These are phyloP conservation scores for Phytomonas sp. DNA, from an alignment of 208 protist genomes.

Conservation along the genomic window DNA sequence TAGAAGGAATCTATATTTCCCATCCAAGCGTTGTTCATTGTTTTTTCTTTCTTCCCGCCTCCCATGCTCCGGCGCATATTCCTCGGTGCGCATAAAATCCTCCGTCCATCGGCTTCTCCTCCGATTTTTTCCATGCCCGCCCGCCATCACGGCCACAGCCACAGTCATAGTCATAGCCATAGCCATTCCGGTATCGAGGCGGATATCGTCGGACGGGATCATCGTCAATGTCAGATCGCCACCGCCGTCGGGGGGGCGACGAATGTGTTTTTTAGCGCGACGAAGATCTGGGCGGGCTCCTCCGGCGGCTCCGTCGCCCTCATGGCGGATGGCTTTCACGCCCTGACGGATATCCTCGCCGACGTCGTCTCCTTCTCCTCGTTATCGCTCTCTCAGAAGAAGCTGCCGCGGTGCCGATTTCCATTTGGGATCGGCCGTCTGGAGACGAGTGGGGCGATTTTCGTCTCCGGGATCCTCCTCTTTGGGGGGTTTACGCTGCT, in stretches of 20 bases:
- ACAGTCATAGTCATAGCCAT: slow-evolving; percentile 36
- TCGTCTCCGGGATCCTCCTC: slow-evolving; percentile 71
- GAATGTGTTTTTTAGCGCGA: slow-evolving; percentile 73
- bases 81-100: slow-evolving; percentile 16
- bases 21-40: not conserved
- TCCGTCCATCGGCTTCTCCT: too few species aligned
- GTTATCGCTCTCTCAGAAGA: slow-evolving; percentile 47
- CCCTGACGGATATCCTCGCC: slow-evolving; percentile 73
- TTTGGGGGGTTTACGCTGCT: slow-evolving; percentile 72
- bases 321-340: slow-evolving; percentile 81
- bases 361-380: slow-evolving; percentile 74
- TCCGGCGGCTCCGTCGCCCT: slow-evolving; percentile 78
- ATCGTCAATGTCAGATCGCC: slow-evolving; percentile 62
- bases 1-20: not conserved
- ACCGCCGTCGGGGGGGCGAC: slow-evolving; percentile 55
- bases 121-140: slow-evolving; percentile 14
- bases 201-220: slow-evolving; percentile 32
- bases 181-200: slow-evolving; percentile 41
- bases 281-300: slow-evolving; percentile 63
- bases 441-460: slow-evolving; percentile 72
- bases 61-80: not conserved
- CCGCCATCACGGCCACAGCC: slow-evolving; percentile 30
- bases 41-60: slow-evolving; percentile 3
- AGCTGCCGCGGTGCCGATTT: slow-evolving; percentile 69
- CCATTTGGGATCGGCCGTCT: slow-evolving; percentile 79